Conservation (phyloP, 768 basidiomycete genomes). For the Kwoniella europaea region DNA sequence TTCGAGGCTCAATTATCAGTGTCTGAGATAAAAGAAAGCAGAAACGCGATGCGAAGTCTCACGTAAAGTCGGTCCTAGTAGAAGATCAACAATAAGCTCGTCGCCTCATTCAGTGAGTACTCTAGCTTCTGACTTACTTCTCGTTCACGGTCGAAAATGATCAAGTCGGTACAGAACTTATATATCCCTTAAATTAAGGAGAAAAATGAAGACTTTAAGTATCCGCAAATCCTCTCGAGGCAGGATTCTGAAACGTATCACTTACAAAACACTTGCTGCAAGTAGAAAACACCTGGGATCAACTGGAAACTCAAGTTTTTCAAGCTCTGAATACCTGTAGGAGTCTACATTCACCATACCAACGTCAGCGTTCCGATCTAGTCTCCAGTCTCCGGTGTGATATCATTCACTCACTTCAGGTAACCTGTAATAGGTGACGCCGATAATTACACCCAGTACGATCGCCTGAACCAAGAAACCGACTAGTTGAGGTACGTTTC, state of each 20-base stretch:
- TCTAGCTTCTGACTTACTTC: constrained; percentile 50
- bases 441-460: constrained; percentile 56
- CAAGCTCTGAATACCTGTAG: constrained; percentile 59
- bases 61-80: constrained; percentile 47
- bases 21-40: background rate
- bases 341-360: constrained; percentile 35
- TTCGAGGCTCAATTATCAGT: background rate
- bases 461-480: constrained; percentile 38
- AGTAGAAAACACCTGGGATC: constrained; percentile 56
- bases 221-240: too few relatives aligned
- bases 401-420: constrained; percentile 49
- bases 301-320: constrained; percentile 57
- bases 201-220: too few relatives aligned
- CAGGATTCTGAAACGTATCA: constrained; percentile 15
- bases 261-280: constrained; percentile 49
- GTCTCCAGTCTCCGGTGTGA: background rate
- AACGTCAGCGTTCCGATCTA: background rate
- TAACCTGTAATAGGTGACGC: constrained; percentile 60
- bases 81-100: background rate
- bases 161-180: constrained; percentile 58
- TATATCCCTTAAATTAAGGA: constrained; percentile 49
- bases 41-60: constrained; percentile 1
- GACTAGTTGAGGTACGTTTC: constrained; percentile 47
- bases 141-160: constrained; percentile 63
- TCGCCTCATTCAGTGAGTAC: background rate